Evolutionary conservation across 495 filamentous ascomycete species (phyloP), one percentile per base, ranked within the genome.

Genomic region (Aspergillus olivimuriae): DNA sequence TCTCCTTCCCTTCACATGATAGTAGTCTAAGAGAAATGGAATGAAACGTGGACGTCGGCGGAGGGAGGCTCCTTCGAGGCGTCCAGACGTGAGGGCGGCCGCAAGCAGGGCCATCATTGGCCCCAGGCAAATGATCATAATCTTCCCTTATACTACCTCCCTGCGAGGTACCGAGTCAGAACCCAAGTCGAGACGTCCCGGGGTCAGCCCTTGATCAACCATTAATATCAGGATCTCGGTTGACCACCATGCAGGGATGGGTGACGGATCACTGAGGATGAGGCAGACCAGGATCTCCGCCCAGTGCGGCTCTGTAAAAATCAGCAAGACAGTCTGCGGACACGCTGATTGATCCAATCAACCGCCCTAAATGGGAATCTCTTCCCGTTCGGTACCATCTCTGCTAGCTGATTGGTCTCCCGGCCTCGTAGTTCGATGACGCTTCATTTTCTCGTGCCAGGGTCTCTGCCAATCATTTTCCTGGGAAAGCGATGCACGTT

Each of bases 361-460:
- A 42, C 36, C 32, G 36, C 39, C 46, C 50, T 51, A 49, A 46
- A 38, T 32, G 31, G 47, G 43, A 46, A 55, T 51, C 45, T 23
- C 19, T 36, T 48, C 38, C 47, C 44, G 46, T 46, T 44, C 33
- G 46, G 53, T 18, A 48, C 49, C 46, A 30, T 38, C 28, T 22
- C 4, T 5, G 34, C 23, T 3, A 17, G n/a, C n/a, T 53, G 47
- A 57, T 57, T 57, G 53, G 53, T 11, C 9, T 7, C 4, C 16
- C n/a, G 21, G 24, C 14, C 30, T 48, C 21, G 17, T 43, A 34
- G n/a, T n/a, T n/a, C n/a, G 28, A 46, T 43, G 39, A 47, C 53
- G 43, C 42, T 56, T 50, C 53, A 56, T 56, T 52, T 53, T 41
- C 14, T n/a, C 32, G 37, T 48, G 42, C 37, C 52, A 43, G 12